Percentiles rank a stretch among this genome's conserved stretches.
Evolutionary conservation across 1,284 basidiomycete species (phyloP).

Genomic region (Sanghuangporus baumii): DNA sequence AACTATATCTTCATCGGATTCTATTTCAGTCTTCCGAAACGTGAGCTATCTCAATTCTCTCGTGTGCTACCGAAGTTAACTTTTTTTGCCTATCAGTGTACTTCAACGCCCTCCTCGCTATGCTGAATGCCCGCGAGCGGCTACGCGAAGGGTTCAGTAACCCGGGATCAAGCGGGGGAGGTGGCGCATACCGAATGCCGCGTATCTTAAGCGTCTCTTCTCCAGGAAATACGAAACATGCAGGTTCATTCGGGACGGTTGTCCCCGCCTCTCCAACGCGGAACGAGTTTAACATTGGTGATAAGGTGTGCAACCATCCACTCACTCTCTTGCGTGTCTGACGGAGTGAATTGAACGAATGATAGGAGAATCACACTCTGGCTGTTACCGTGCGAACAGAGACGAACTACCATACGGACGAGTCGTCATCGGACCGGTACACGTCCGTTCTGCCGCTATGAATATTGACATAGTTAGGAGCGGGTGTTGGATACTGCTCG

Average conservation of each 20-base stretch:
- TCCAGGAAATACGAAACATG: background rate
- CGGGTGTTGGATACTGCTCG: too few species aligned
- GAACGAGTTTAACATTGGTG: background rate
- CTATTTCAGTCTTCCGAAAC: conserved; percentile 23
- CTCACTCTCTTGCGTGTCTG: too few species aligned
- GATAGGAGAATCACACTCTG: too few species aligned
- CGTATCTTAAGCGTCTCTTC: background rate
- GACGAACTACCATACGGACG: too few species aligned
- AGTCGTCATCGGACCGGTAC: too few species aligned
- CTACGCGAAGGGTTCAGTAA: conserved; percentile 1
- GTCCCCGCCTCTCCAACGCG: background rate
- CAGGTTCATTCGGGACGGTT: background rate
- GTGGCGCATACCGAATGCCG: background rate
- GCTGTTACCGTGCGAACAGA: too few species aligned
- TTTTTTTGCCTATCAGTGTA: conserved; percentile 2
- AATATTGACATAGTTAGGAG: too few species aligned
- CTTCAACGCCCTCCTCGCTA: conserved; percentile 9
- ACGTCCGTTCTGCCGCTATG: too few species aligned
- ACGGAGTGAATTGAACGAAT: too few species aligned
- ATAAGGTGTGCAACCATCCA: background rate
- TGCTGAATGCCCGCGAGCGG: conserved; percentile 5
- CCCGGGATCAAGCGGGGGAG: background rate
- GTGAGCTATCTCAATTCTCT: conserved; percentile 11
- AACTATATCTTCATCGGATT: conserved; percentile 25
- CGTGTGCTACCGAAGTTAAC: background rate